Evolutionary conservation across 1,139 yeast species (phyloP).

Genomic region (Candida buenavistaensis): DNA sequence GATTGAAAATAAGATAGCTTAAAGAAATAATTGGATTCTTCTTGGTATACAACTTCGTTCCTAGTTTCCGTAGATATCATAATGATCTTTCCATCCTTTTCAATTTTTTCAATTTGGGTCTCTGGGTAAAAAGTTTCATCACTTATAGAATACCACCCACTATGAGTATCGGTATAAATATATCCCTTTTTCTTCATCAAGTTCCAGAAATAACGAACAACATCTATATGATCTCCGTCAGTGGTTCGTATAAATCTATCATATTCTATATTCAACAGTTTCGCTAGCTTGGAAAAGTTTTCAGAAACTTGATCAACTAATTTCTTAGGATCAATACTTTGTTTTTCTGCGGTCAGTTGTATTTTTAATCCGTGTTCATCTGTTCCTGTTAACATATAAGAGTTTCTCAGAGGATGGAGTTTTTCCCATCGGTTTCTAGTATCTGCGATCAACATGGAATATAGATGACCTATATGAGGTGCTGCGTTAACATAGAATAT

Average conservation of each 20-base stretch:
- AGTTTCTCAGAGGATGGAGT: slow-evolving; percentile 30
- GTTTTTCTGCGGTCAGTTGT: slow-evolving; percentile 62
- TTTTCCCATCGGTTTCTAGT: slow-evolving; percentile 73
- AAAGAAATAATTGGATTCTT: slow-evolving; percentile 88
- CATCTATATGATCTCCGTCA: slow-evolving; percentile 67
- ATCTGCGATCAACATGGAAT: slow-evolving; percentile 84
- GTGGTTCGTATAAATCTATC: slow-evolving; percentile 91
- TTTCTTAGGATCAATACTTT: slow-evolving; percentile 52
- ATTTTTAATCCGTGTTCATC: slow-evolving; percentile 97
- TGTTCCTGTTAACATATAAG: slow-evolving; percentile 84
- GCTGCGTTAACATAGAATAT: slow-evolving; percentile 94
- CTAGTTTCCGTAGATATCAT: slow-evolving; percentile 70
- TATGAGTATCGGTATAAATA: slow-evolving; percentile 79
- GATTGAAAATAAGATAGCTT: slow-evolving; percentile 62
- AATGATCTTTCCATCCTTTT: slow-evolving; percentile 31
- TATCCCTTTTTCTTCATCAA: slow-evolving; percentile 56
- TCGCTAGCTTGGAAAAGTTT: slow-evolving; percentile 65
- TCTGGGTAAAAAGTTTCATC: slow-evolving; percentile 96
- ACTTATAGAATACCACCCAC: slow-evolving; percentile 93
- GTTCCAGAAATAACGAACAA: slow-evolving; percentile 73
- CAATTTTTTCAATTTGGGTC: slow-evolving; percentile 59
- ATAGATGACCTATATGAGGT: slow-evolving; percentile 94
- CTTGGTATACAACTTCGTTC: slow-evolving; percentile 70
- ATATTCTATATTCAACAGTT: slow-evolving; percentile 53
- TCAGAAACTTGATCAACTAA: slow-evolving; percentile 73